Base-by-base conservation (phyloP, 1,139 yeast species). In the Pichia sp. region DNA sequence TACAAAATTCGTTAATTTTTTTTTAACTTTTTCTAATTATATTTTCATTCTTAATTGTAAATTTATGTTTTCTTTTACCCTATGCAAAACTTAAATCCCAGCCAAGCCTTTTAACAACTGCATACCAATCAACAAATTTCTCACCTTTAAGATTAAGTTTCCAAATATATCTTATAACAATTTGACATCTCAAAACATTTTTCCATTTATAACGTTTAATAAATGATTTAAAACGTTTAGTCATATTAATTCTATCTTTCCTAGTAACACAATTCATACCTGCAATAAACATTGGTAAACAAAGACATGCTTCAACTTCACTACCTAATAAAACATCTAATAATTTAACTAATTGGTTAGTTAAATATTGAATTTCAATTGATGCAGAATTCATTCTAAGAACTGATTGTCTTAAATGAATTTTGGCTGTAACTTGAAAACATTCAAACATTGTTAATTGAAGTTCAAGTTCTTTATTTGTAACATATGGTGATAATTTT, bases 51-150 rank as follows among this genome's bases (percentile, higher is more conserved):
- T 31, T 7, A 8, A 5, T 16, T 11, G 4, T 12, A n/a, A 6
- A 8, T 33, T 23, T 4, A 22, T n/a, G 4, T 4, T 5, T 24
- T 9, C 10, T 29, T 29, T 29, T 29, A 10, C 10, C n/a, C n/a
- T 10, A 77, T 3, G 92, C 94, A 69, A 85, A 83, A 61, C 83
- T 82, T 42, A 85, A 68, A 58, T 84, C 87, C 94, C 92, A 84
- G 5, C 85, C 87, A 42, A 83, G 64, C 9, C 73, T 73, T 50
- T 78, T 76, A 35, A 85, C 76, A 39, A 84, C 72, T 23, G 70
- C 73, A 56, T 78, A 80, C 92, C 92, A 84, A 58, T 84, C 85
- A 27, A 76, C 69, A 55, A 71, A 71, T 47, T 65, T 66, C 3
- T 70, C 65, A 1, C 79, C 81, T 12, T 60, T 57, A 7, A 66